Conservation (phyloP, 1,139 yeast genomes). For the Candida glucosophila region DNA sequence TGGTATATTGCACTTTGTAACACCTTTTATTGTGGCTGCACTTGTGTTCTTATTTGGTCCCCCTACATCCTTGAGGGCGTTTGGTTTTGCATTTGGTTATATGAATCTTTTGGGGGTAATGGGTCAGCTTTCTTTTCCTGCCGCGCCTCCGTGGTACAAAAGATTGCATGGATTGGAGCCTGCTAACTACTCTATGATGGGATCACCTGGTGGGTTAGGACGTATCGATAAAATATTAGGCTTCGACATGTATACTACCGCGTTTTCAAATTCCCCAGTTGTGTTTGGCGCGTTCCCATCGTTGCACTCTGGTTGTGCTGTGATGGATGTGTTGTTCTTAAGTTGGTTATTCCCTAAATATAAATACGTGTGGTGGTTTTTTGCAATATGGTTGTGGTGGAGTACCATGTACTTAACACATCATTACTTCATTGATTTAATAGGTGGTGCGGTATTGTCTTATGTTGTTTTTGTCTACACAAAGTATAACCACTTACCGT, state of each 20-base stretch:
- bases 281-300: slow-evolving; percentile 99
- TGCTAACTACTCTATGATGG: slow-evolving; percentile 86
- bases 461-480: slow-evolving; percentile 65
- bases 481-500: slow-evolving; percentile 69
- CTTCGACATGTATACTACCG: slow-evolving; percentile 76
- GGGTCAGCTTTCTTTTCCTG: slow-evolving; percentile 77
- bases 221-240: slow-evolving; percentile 81
- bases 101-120: slow-evolving; percentile 83
- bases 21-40: slow-evolving; percentile 82
- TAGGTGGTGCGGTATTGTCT: slow-evolving; percentile 81
- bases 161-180: slow-evolving; percentile 77
- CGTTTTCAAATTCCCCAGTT: slow-evolving; percentile 81
- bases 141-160: slow-evolving; percentile 99
- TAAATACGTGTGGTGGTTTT: slow-evolving; percentile 56
- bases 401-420: slow-evolving; percentile 95
- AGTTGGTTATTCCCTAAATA: slow-evolving; percentile 71
- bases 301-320: slow-evolving; percentile 86
- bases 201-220: slow-evolving; percentile 94
- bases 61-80: slow-evolving; percentile 78
- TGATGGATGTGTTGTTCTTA: slow-evolving; percentile 84
- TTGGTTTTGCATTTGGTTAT: slow-evolving; percentile 95
- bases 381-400: slow-evolving; percentile 96
- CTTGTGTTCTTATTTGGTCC: slow-evolving; percentile 84
- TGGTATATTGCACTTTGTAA: slow-evolving; percentile 81
- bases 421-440: slow-evolving; percentile 86